A percentile compares a stretch with the other conserved stretches of the same genome.
Evolutionary conservation across 2,329 filamentous ascomycete genomes (phyloP).

Genomic region (Diaporthe ilicicola): DNA sequence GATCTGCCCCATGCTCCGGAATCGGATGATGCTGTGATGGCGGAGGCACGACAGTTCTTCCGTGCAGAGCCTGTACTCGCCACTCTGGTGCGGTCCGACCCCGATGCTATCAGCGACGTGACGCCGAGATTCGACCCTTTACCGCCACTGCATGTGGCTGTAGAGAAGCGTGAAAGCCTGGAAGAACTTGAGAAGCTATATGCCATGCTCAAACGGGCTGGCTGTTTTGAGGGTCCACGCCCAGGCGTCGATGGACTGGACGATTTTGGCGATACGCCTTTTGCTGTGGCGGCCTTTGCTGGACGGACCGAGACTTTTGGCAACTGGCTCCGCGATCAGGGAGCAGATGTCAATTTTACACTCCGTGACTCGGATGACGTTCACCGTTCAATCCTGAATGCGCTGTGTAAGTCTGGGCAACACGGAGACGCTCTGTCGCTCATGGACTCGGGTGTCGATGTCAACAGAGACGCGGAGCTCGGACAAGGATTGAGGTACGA

Average conservation of each 20-base stretch:
- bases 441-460: not conserved
- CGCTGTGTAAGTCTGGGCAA: not conserved
- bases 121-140: not conserved
- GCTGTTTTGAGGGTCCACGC: not conserved
- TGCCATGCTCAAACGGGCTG: not conserved
- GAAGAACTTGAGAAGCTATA: not conserved
- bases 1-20: not conserved
- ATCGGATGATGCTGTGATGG: not conserved
- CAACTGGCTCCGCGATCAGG: not conserved
- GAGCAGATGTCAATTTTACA: not conserved
- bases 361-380: not conserved
- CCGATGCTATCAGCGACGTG: not conserved
- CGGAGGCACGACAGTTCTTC: not conserved
- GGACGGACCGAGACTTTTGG: not conserved
- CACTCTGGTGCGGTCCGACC: not conserved
- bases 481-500: not conserved
- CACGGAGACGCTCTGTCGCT: not conserved
- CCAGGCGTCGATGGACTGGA: not conserved
- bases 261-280: not conserved
- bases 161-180: too few relatives aligned
- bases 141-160: not conserved
- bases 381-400: not conserved
- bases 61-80: not conserved
- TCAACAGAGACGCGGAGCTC: not conserved
- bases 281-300: not conserved